Base-by-base conservation (phyloP, 306 rosid genomes). In the Dryas octopetala region DNA sequence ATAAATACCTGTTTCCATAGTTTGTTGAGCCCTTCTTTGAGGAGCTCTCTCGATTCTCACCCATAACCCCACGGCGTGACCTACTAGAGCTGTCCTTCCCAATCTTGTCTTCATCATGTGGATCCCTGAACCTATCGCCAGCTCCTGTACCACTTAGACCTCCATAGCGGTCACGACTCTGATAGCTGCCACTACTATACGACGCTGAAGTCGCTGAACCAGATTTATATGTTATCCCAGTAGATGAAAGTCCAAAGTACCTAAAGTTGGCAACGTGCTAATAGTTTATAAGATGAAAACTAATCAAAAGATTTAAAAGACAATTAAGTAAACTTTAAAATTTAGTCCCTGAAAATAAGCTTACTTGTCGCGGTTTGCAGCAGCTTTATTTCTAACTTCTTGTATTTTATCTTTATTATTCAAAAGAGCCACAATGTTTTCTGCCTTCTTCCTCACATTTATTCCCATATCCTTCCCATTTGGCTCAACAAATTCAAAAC, bases 381-480 rank as follows among this genome's bases (percentile, higher is more conserved):
- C 88, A 69, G 99, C 99, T 86, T 96, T 96, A 76, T 85, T 89
- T 89, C 99, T 92, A 71, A 74, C 85, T 66, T 89, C 92, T 68
- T 90, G 97, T 85, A 96, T 96, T 83, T 96, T 96, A 8, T 96
- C 99, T 84, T 85, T 96, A 81, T 89, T 76, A 84, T 96, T 96
- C 88, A 96, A 68, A 76, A 96, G 97, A 76, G 87, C 83, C 16
- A 74, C 90, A 53, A 96, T 90, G 71, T 5, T 89, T 82, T 96
- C 99, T 23, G 91, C 87, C 86, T 96, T 96, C 88, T 92, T 96
- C 82, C 99, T 89, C 76, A 96, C 99, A 88, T 96, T 96, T 80
- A 96, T 82, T 54, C 99, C 99, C 80, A 76, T 57, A 80, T 96
- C 99, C 91, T 96, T 96, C 83, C 99, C 99, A 84, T 54, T 96